Evolutionary conservation across 2,329 filamentous ascomycete species (phyloP).

Genomic region (Thielaviopsis cerberus): DNA sequence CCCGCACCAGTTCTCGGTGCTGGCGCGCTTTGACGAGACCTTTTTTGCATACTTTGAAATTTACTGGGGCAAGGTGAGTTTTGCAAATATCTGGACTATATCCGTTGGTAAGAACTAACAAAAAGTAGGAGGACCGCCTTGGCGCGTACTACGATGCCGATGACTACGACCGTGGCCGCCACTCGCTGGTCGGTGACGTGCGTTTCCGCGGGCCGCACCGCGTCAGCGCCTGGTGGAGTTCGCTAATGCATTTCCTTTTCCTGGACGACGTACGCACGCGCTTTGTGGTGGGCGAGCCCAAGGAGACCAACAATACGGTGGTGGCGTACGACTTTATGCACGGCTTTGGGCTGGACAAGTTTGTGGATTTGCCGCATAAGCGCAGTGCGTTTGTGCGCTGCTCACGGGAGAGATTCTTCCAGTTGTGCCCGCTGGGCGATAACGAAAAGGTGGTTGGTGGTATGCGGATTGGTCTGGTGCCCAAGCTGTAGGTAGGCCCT

Average conservation of each 20-base stretch:
- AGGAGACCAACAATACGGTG: conserved; percentile 49
- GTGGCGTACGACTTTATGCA: conserved; percentile 58
- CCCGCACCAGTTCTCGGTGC: conserved; percentile 49
- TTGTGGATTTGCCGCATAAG: conserved; percentile 55
- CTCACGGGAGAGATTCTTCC: conserved; percentile 50
- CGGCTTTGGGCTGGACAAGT: conserved; percentile 53
- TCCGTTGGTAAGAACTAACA: too few relatives aligned
- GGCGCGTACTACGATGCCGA: conserved; percentile 36
- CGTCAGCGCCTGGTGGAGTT: conserved; percentile 43
- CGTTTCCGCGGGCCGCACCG: conserved; percentile 41
- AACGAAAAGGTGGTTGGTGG: conserved; percentile 37
- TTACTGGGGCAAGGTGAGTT: conserved; percentile 48
- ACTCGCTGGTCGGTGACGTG: conserved; percentile 40
- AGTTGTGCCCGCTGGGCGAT: conserved; percentile 40
- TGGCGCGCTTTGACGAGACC: conserved; percentile 52
- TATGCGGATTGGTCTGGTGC: conserved; percentile 32
- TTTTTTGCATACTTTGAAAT: conserved; percentile 65
- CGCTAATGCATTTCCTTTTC: conserved; percentile 43
- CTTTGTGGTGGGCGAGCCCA: conserved; percentile 49
- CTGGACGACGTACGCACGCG: conserved; percentile 40
- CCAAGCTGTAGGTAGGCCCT: conserved; percentile 32
- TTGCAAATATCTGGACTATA: conserved; percentile 1
- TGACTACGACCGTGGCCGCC: conserved; percentile 39
- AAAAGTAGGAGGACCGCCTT: conserved; percentile 31
- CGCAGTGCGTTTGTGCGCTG: conserved; percentile 48